Conservation (phyloP, 2,329 filamentous ascomycete genomes). For the Magnaporthiopsis poae region DNA sequence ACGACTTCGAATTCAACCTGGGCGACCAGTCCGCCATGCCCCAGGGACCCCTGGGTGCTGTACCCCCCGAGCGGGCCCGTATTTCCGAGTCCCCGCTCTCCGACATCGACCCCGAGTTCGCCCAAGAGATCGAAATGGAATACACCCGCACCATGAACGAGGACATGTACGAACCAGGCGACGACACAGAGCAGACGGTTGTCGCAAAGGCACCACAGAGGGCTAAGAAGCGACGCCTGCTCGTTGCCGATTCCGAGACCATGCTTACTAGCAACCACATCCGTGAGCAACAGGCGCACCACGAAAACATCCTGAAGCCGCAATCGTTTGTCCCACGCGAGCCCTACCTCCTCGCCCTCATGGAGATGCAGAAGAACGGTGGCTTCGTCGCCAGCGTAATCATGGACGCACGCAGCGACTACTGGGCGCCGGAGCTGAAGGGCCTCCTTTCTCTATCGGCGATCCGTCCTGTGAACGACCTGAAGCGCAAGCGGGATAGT, state of each 20-base stretch:
- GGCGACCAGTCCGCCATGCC: constrained; percentile 50
- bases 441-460: constrained; percentile 84
- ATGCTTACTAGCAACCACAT: constrained; percentile 68
- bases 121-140: constrained; percentile 49
- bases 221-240: constrained; percentile 65
- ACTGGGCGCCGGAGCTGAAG: constrained; percentile 85
- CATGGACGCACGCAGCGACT: constrained; percentile 64
- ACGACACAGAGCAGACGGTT: constrained; percentile 47
- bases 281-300: constrained; percentile 75
- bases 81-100: constrained; percentile 63
- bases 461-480: constrained; percentile 61
- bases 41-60: constrained; percentile 27
- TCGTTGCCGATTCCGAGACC: constrained; percentile 72
- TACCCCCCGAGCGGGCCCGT: constrained; percentile 41
- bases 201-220: constrained; percentile 63
- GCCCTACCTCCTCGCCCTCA: constrained; percentile 72
- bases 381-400: constrained; percentile 82
- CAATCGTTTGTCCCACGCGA: constrained; percentile 79
- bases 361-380: constrained; percentile 85
- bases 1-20: constrained; percentile 56
- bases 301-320: constrained; percentile 74
- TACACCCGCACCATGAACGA: constrained; percentile 41
- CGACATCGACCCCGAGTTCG: constrained; percentile 56
- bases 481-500: constrained; percentile 89
- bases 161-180: constrained; percentile 52